A percentile compares a stretch with the other conserved stretches of the same genome.
Evolutionary conservation across 306 rosid species (phyloP).

Genomic region (Amphicarpaea edgeworthii): DNA sequence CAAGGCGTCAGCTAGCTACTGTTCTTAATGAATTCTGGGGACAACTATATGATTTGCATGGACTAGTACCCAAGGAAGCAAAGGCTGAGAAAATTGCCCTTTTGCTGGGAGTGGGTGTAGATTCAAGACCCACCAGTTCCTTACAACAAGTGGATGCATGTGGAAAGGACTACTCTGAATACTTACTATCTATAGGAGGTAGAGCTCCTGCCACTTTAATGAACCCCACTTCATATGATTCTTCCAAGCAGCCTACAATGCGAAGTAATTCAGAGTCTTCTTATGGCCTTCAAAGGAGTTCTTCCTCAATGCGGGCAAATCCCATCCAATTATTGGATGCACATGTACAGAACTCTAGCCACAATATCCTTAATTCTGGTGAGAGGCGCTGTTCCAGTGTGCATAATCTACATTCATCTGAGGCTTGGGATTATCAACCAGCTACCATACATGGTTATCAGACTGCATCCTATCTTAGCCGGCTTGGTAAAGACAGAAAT

Average conservation of each 20-base stretch:
- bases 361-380: conserved; percentile 53
- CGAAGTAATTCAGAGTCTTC: conserved; percentile 67
- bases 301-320: conserved; percentile 65
- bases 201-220: no score
- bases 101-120: conserved; percentile 55
- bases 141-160: conserved; percentile 61
- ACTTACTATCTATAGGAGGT: no score
- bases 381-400: conserved; percentile 79
- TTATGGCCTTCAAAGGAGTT: conserved; percentile 65
- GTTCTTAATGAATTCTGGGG: conserved; percentile 94
- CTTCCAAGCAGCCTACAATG: conserved; percentile 57
- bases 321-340: conserved; percentile 58
- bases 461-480: conserved; percentile 63
- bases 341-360: conserved; percentile 59
- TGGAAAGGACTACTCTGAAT: conserved; percentile 50
- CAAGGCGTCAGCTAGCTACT: conserved; percentile 84
- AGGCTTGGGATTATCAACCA: conserved; percentile 78
- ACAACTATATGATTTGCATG: conserved; percentile 82
- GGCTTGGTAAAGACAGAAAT: conserved; percentile 59
- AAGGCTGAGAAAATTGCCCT: conserved; percentile 71
- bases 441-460: conserved; percentile 87
- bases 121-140: conserved; percentile 55
- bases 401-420: conserved; percentile 67
- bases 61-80: conserved; percentile 67
- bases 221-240: no score